Conservation (phyloP, 306 rosid species). For the Fagus crenata region DNA sequence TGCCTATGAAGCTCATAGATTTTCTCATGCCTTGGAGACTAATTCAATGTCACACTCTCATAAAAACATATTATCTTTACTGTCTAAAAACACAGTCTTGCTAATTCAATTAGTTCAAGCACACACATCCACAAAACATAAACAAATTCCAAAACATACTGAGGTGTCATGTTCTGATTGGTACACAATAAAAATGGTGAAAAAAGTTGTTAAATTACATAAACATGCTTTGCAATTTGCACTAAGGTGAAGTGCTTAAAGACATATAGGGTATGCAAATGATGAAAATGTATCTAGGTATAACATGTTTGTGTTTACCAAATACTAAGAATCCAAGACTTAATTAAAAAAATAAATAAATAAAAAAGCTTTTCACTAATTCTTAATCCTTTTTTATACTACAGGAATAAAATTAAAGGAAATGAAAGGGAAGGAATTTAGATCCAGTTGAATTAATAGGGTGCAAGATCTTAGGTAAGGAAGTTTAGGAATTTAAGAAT, state of each 20-base stretch:
- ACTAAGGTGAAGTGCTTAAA: too few relatives aligned
- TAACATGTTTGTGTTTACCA: too few relatives aligned
- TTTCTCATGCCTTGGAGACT: not conserved
- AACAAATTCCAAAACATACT: not conserved
- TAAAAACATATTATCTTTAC: not conserved
- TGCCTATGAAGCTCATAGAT: constrained; percentile 2
- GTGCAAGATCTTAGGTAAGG: not conserved
- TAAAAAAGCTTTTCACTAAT: too few relatives aligned
- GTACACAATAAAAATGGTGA: too few relatives aligned
- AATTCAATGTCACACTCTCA: not conserved
- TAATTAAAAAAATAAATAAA: too few relatives aligned
- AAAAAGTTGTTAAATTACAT: too few relatives aligned
- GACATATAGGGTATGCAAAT: too few relatives aligned
- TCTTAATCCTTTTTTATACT: not conserved
- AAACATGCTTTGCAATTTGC: not conserved
- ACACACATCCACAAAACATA: not conserved
- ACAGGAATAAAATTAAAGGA: not conserved
- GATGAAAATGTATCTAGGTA: too few relatives aligned
- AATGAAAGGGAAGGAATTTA: not conserved
- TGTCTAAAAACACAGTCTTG: too few relatives aligned
- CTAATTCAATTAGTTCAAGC: not conserved
- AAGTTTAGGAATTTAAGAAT: not conserved
- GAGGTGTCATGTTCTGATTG: too few relatives aligned
- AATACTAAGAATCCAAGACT: too few relatives aligned
- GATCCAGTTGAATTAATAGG: not conserved